Evolutionary conservation across 1,284 basidiomycete genomes (phyloP), one percentile per base, ranked within the genome.

Genomic region (Heterobasidion parviporum): DNA sequence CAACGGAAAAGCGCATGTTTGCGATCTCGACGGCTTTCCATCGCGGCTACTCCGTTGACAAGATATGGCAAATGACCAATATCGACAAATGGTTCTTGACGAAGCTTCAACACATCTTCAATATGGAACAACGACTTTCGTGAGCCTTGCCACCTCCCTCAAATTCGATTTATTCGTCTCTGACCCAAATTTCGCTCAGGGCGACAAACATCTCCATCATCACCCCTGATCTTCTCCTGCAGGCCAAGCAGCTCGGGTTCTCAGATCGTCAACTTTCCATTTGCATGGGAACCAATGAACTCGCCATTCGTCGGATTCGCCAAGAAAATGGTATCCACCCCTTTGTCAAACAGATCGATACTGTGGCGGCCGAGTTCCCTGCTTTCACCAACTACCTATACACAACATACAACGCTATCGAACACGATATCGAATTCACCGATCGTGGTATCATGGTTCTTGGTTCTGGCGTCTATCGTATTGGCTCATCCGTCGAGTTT

Each of bases 311-410:
- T 55, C 82, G 83, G 52, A 76, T 94, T 54, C 89, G 96, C 58
- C 86, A 92, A 68, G 95, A 98, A 72, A 75, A 76, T 57, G 83
- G 81, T 51, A 89, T 98, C 65, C 79, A 80, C 52, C 95, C 95
- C 1, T 97, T 94, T 69, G 92, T 98, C 72, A 99, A 98, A 79
- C 96, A 98, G 72, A 99, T 98, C 67, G 96, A 99, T 69, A 98
- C 96, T 1, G 94, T 98, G 58, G 96, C 96, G 6, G 96, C 97
- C 52, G 96, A 99, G 68, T 99, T 98, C 83, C 97, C 96, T 0
- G 94, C 95, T 0, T 94, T 89, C 78, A 98, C 97, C 60, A 99
- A 99, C 78, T 98, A 99, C 73, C 85, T 99, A 52, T 98, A 98
- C 77, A 98, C 91, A 46, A 97, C 95, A 2, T 98, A 98, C 79